Base-by-base conservation (phyloP, 2,329 filamentous ascomycete genomes). In the Uncinocarpus reesii region DNA sequence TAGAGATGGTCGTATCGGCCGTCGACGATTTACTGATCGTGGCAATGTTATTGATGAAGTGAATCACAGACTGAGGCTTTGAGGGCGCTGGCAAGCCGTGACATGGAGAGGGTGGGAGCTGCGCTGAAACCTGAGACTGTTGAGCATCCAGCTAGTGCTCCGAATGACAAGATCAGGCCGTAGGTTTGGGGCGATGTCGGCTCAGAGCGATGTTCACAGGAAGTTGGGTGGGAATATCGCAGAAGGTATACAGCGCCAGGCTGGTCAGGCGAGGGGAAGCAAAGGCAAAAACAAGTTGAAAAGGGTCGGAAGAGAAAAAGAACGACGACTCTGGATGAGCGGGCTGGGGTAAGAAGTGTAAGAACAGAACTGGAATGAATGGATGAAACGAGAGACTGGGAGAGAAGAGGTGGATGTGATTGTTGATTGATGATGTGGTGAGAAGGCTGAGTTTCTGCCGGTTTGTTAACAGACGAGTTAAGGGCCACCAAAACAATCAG, bases 281-380 rank as follows among this genome's bases (percentile, higher is more conserved):
- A 13, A 45, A 32, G 32, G 26, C 44, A 41, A 53, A 47, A 53
- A 52, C 47, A 46, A 49, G 23, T n/a, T n/a, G n/a, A n/a, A 44
- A 42, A 42, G 57, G 48, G 47, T 51, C 48, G 40, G 49, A 47
- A 44, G 7, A 32, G 40, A 38, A 32, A 35, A 40, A 18, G 26
- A 40, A 21, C 29, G 34, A 23, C 18, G 16, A 31, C 7, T 4
- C 13, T 20, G 7, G 7, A 24, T n/a, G 29, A 23, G 1, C 11
- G 31, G 21, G 42, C 42, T 24, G 31, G 36, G 8, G 40, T 24
- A n/a, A 8, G 42, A 36, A 44, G 20, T 26, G 42, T 44, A 42
- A 5, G 28, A 11, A 23, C 7, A 15, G 31, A 16, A 35, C 23
- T 2, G 21, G 20, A 18, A 10, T 15, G 11, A 23, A 36, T 20